phyloP scores from a whole-genome alignment of 108 stramenopile species.

The Skeletonema grethae region DNA sequence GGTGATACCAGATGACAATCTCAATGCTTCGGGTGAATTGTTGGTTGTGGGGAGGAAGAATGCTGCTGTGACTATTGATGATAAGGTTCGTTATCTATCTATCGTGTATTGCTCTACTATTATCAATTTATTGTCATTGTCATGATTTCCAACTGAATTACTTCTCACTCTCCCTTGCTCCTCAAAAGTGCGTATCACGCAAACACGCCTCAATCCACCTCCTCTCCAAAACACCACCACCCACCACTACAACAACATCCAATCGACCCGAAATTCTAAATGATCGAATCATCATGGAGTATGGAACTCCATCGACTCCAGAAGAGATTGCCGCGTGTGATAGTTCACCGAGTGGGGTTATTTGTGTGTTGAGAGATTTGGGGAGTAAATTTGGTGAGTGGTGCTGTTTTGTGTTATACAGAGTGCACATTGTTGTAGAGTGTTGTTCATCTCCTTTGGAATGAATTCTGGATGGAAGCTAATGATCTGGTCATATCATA shows the following conservation, averaged over 20 bases:
- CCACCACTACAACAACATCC: too few relatives aligned
- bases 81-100: conserved; percentile 10
- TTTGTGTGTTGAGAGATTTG: conserved; percentile 41
- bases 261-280: background rate
- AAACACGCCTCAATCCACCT: conserved; percentile 38
- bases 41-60: conserved; percentile 44
- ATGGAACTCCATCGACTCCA: conserved; percentile 27
- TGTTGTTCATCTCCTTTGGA: too few relatives aligned
- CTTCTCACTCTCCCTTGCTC: background rate
- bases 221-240: conserved; percentile 15
- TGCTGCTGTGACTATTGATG: conserved; percentile 25
- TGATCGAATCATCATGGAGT: conserved; percentile 22
- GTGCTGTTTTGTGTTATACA: background rate
- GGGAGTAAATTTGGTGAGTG: conserved; percentile 46
- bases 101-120: background rate
- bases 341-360: conserved; percentile 22
- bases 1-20: background rate
- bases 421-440: too few relatives aligned
- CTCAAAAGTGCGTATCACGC: conserved; percentile 39
- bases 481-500: too few relatives aligned
- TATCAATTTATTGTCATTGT: background rate
- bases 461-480: background rate
- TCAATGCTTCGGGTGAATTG: conserved; percentile 27
- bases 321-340: conserved; percentile 36
- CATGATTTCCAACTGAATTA: background rate